Base-by-base conservation (phyloP, 805 yeast species). In the Nakazawaea ernobii region DNA sequence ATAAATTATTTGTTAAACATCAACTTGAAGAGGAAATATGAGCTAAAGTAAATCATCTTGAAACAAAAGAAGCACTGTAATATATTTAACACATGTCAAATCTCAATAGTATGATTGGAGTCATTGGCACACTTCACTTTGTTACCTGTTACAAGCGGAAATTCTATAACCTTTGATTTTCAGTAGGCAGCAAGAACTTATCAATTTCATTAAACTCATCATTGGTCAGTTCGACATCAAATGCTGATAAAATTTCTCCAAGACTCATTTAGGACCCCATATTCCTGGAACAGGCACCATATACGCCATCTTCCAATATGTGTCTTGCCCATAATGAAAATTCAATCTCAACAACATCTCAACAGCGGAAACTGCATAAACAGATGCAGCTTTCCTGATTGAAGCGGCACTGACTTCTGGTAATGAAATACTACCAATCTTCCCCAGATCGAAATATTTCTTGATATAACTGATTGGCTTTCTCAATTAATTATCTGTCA, bases 361-460 rank as follows among this genome's bases (percentile, higher is more conserved):
- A 38, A 85, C 86, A 54, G 79, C 79, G 2, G 79, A 71, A 47
- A 88, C 72, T 35, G 82, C 84, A 48, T 73, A 71, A 2, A 78
- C 75, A 37, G 69, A 64, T 32, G 69, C 64, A 3, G 94, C 91
- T 51, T 76, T 77, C 20, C 64, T 60, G 49, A 91, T 74, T 9
- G 91, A 77, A 0, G 69, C 71, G 4, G 78, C 82, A 15, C 77
- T 71, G 15, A 82, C 86, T 65, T 90, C 97, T 45, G 89, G 79
- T 42, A 90, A 67, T 1, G 95, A 83, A 44, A 84, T 74, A 27
- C 85, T 89, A 43, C 80, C 82, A 54, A 89, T 73, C 38, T 67
- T 71, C n/a, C 95, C 95, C 8, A 69, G 63, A 49, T 83, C 78
- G 44, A 86, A 76, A 47, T 71, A 74, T 48, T 79, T 80, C 48